A percentile compares a stretch with the other conserved stretches of the same genome.
Evolutionary conservation across 2,329 filamentous ascomycete genomes (phyloP).

Genomic region (Chrysoporthe puriensis): DNA sequence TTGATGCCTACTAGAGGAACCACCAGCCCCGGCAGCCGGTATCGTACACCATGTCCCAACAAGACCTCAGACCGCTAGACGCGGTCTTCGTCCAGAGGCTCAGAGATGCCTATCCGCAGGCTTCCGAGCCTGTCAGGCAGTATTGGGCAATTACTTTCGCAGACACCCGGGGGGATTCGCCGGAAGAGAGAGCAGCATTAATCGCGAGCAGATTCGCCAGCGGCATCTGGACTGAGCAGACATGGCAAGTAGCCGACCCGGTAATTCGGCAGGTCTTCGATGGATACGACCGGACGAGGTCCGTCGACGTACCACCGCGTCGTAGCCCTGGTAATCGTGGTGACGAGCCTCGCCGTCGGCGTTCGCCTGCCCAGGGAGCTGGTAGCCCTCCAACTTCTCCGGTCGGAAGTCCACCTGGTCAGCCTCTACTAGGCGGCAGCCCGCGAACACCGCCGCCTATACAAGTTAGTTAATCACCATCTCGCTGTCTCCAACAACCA

Average conservation of each 20-base stretch:
- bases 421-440: not conserved
- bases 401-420: not conserved
- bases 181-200: not conserved
- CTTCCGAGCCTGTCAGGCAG: not conserved
- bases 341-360: not conserved
- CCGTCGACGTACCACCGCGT: not conserved
- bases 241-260: constrained; percentile 3
- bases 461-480: not conserved
- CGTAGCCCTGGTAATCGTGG: not conserved
- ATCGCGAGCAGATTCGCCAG: constrained; percentile 13
- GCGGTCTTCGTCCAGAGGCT: not conserved
- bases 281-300: constrained; percentile 9
- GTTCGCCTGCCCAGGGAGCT: not conserved
- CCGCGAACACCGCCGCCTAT: not conserved
- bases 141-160: constrained; percentile 8
- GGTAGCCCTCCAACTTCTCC: not conserved
- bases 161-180: not conserved
- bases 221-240: not conserved
- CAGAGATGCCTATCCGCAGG: not conserved
- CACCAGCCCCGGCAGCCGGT: not conserved
- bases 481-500: not conserved
- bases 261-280: constrained; percentile 27
- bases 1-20: not conserved
- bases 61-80: constrained; percentile 11
- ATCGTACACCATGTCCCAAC: constrained; percentile 7